Percentiles rank a stretch among this genome's conserved stretches.
Evolutionary conservation across 1,284 basidiomycete genomes (phyloP).

Genomic region (Ustilago hordei): DNA sequence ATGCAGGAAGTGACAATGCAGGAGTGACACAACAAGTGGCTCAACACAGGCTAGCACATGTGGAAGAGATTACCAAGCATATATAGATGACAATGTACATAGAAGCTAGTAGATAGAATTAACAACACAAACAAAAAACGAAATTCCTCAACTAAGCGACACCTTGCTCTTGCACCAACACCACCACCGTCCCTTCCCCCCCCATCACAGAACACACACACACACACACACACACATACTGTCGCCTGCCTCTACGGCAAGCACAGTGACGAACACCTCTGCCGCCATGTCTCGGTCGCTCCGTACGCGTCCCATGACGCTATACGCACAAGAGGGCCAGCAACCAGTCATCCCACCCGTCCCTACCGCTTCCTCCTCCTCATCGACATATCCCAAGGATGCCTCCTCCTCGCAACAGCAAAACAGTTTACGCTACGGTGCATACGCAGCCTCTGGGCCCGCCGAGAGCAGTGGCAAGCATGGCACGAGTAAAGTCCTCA

Average conservation of each 20-base stretch:
- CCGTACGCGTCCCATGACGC: constrained; percentile 66
- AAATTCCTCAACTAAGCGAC: no score
- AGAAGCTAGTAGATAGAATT: no score
- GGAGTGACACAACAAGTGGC: no score
- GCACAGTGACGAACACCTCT: background rate
- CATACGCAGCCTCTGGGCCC: background rate
- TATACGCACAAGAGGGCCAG: constrained; percentile 57
- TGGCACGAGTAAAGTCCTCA: constrained; percentile 24
- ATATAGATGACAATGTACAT: no score
- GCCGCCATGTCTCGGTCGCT: constrained; percentile 63
- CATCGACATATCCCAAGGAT: constrained; percentile 20
- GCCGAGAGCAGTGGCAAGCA: constrained; percentile 1
- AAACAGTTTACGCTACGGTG: constrained; percentile 10
- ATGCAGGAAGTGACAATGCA: no score
- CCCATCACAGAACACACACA: no score
- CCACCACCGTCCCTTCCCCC: background rate
- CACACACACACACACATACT: background rate
- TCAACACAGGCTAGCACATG: no score
- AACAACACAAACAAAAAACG: no score
- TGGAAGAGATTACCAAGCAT: no score
- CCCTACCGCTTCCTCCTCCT: constrained; percentile 2
- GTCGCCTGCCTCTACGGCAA: constrained; percentile 2
- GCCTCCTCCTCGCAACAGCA: constrained; percentile 13
- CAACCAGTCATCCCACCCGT: constrained; percentile 32
- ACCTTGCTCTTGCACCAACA: background rate